phyloP scores from a whole-genome alignment of 306 rosid species.

The Geum urbanum region DNA sequence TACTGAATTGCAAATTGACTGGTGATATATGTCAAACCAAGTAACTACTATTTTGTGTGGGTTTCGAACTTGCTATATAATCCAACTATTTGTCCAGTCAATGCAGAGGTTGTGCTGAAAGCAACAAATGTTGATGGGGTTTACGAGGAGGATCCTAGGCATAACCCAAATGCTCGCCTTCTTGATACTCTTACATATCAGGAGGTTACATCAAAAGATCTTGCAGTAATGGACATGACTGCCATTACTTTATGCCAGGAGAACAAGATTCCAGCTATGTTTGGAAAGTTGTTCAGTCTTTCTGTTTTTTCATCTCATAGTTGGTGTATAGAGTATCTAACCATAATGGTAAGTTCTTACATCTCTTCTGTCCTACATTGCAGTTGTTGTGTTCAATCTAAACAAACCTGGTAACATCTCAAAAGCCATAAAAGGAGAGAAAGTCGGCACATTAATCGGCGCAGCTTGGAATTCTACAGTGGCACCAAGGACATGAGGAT shows the following conservation, averaged over 20 bases:
- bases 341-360: not conserved
- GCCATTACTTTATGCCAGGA: slow-evolving; percentile 95
- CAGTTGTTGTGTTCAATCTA: slow-evolving; percentile 93
- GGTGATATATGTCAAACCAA: not conserved
- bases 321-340: not conserved
- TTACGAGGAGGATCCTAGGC: slow-evolving; percentile 66
- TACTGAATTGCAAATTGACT: no score
- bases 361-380: slow-evolving; percentile 23
- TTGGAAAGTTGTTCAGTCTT: not conserved
- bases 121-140: slow-evolving; percentile 97
- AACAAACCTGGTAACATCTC: slow-evolving; percentile 81
- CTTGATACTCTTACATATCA: slow-evolving; percentile 71
- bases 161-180: slow-evolving; percentile 73
- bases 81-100: slow-evolving; percentile 48
- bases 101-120: slow-evolving; percentile 94
- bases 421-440: slow-evolving; percentile 78
- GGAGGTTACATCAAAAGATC: slow-evolving; percentile 78
- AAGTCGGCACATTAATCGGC: slow-evolving; percentile 88
- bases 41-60: not conserved
- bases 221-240: slow-evolving; percentile 96
- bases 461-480: slow-evolving; percentile 45
- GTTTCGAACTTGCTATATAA: slow-evolving; percentile 12
- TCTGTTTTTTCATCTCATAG: not conserved
- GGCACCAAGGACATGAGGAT: slow-evolving; percentile 41
- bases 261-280: slow-evolving; percentile 87